Percentiles rank a stretch among this genome's conserved stretches.
These are phyloP conservation scores for Bacidia gigantensis DNA, from an alignment of 495 filamentous ascomycete genomes.

Conservation along the genomic window DNA sequence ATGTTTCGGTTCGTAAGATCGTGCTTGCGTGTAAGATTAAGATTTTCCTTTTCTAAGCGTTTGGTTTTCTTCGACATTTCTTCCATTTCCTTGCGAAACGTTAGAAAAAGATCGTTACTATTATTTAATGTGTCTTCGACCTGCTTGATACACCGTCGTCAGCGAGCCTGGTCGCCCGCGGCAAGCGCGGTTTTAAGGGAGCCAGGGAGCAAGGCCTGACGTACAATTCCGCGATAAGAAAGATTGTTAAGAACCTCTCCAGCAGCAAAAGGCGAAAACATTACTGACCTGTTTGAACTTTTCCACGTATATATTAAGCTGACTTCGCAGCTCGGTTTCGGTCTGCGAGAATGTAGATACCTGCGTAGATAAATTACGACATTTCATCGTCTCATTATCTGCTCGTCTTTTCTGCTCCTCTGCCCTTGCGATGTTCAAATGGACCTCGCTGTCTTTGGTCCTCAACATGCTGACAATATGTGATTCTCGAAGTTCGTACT, in stretches of 20 bases:
- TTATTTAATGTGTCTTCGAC: conserved; percentile 98
- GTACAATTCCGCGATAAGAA: no score
- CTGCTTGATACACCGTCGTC: conserved; percentile 30
- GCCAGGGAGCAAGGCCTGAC: not conserved
- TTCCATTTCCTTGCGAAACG: conserved; percentile 98
- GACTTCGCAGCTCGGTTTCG: conserved; percentile 81
- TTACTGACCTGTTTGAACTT: conserved; percentile 95
- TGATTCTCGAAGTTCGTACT: conserved; percentile 86
- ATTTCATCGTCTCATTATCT: conserved; percentile 63
- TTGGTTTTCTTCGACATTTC: conserved; percentile 99
- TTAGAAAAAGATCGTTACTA: conserved; percentile 94
- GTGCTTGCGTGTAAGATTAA: conserved; percentile 79
- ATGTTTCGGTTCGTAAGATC: conserved; percentile 91
- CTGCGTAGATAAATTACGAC: conserved; percentile 72
- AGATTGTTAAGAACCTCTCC: no score
- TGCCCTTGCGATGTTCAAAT: conserved; percentile 70
- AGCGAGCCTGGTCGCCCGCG: not conserved
- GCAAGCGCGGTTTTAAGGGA: not conserved
- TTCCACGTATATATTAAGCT: conserved; percentile 97
- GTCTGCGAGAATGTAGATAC: conserved; percentile 95
- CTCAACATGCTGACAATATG: conserved; percentile 82
- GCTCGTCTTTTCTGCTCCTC: conserved; percentile 81
- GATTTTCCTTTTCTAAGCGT: conserved; percentile 90
- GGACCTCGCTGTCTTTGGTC: conserved; percentile 92
- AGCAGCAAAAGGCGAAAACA: not conserved